Evolutionary conservation across 208 protist species (phyloP).

Genomic region (Leishmania tarentolae): DNA sequence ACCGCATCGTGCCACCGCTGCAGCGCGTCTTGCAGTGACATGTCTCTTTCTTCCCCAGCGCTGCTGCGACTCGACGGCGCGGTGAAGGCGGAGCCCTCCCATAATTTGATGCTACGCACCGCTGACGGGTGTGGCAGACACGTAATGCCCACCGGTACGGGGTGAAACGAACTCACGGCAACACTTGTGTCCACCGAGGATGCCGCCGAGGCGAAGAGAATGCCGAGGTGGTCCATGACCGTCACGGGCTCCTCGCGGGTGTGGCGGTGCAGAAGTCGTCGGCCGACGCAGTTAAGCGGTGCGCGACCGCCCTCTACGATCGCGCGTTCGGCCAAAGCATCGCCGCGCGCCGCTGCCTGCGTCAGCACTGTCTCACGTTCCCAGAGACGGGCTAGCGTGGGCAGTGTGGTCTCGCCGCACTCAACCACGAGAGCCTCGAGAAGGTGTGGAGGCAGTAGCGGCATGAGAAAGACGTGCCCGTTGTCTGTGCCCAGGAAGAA

Average conservation of each 20-base stretch:
- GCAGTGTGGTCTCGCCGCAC: conserved; percentile 10
- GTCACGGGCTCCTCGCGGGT: conserved; percentile 50
- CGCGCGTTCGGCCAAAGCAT: background rate
- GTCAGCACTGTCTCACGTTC: background rate
- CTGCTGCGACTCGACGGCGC: background rate
- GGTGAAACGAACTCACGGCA: conserved; percentile 75
- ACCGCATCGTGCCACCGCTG: conserved; percentile 26
- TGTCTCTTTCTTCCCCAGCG: background rate
- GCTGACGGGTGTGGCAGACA: conserved; percentile 49
- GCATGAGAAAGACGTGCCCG: conserved; percentile 59
- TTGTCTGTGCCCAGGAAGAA: conserved; percentile 74
- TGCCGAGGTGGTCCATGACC: conserved; percentile 47
- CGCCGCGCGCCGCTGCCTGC: background rate
- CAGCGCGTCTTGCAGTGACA: background rate
- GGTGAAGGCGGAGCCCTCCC: conserved; percentile 62
- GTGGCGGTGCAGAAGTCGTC: conserved; percentile 70
- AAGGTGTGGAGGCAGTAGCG: conserved; percentile 64
- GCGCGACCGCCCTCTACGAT: background rate
- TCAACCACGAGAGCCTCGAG: conserved; percentile 17
- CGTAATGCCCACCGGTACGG: conserved; percentile 36
- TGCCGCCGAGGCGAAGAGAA: conserved; percentile 51
- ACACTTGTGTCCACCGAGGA: conserved; percentile 36
- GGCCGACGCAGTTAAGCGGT: conserved; percentile 44
- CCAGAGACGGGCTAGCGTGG: conserved; percentile 2
- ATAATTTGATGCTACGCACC: conserved; percentile 60